Percentiles rank a stretch among this genome's conserved stretches.
Conservation (phyloP, 106 monocot genomes). For the Triglochin maritima region DNA sequence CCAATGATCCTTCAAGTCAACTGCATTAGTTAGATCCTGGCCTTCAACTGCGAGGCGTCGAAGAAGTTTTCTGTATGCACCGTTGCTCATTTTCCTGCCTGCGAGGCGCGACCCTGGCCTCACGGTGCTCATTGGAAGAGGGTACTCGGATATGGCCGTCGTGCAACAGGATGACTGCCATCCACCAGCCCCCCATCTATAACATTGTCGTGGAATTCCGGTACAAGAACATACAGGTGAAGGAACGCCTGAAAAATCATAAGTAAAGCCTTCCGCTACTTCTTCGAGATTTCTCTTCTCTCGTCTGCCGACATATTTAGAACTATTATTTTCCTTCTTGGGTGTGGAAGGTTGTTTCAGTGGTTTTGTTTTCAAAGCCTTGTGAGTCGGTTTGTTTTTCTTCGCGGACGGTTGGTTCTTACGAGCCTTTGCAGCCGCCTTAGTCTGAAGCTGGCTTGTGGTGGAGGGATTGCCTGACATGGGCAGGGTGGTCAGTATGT, state of each 20-base stretch:
- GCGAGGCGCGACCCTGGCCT: conserved; percentile 52
- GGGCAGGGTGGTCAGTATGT: not conserved
- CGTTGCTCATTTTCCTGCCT: conserved; percentile 73
- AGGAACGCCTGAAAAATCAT: conserved; percentile 51
- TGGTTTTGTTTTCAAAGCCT: conserved; percentile 25
- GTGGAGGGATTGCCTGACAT: not conserved
- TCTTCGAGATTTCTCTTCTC: conserved; percentile 43
- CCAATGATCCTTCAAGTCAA: conserved; percentile 64
- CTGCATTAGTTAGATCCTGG: conserved; percentile 33
- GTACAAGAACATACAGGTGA: conserved; percentile 61
- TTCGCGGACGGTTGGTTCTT: conserved; percentile 23
- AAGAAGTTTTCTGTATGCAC: conserved; percentile 55
- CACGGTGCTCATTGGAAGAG: conserved; percentile 57
- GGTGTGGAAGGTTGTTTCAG: conserved; percentile 21
- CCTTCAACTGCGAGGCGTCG: conserved; percentile 44
- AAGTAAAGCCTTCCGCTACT: conserved; percentile 5
- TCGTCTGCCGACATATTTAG: conserved; percentile 16
- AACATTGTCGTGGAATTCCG: conserved; percentile 49
- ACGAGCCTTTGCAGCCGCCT: conserved; percentile 13
- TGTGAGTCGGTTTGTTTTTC: conserved; percentile 13
- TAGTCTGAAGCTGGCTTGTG: conserved; percentile 5
- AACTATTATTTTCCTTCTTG: conserved; percentile 22
- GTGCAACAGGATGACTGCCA: conserved; percentile 87
- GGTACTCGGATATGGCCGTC: conserved; percentile 53
- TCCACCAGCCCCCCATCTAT: conserved; percentile 71